phyloP scores from a whole-genome alignment of 768 basidiomycete genomes.

The Pleurotus giganteus region DNA sequence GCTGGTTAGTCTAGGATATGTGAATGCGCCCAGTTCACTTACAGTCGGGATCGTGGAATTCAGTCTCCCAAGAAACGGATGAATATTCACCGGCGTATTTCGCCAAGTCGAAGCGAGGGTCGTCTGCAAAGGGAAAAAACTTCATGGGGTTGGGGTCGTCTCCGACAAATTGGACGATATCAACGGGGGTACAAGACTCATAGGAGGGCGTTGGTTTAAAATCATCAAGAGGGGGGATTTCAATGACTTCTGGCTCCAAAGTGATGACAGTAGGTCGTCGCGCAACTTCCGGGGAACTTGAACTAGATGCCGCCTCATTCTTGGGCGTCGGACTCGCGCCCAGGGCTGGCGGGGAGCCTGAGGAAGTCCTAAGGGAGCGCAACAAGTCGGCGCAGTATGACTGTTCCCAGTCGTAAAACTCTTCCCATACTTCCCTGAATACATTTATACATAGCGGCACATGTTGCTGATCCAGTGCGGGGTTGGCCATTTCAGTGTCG shows the following conservation, averaged over 20 bases:
- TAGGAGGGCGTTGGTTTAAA: slow-evolving; percentile 33
- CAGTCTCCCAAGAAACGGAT: slow-evolving; percentile 49
- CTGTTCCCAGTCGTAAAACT: background rate
- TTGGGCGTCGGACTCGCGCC: no score
- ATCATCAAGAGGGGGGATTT: background rate
- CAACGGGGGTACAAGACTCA: slow-evolving; percentile 53
- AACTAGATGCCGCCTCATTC: no score
- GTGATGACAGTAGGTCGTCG: no score
- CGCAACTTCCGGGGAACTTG: no score
- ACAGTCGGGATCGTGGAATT: slow-evolving; percentile 34
- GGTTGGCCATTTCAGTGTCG: no score
- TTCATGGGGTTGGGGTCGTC: slow-evolving; percentile 58
- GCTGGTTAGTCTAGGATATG: background rate
- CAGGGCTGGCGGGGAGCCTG: no score
- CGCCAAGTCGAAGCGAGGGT: slow-evolving; percentile 37
- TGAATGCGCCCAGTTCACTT: slow-evolving; percentile 32
- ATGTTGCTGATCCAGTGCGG: no score
- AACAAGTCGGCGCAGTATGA: background rate
- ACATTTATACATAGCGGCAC: background rate
- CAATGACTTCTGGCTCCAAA: background rate
- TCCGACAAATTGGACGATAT: slow-evolving; percentile 47
- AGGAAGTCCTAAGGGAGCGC: no score
- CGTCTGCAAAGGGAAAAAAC: slow-evolving; percentile 65
- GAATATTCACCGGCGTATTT: slow-evolving; percentile 40
- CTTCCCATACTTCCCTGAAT: background rate